A percentile compares a stretch with the other conserved stretches of the same genome.
Conservation (phyloP, 2,329 filamentous ascomycete genomes). For the Ilyonectria mors-panacis region DNA sequence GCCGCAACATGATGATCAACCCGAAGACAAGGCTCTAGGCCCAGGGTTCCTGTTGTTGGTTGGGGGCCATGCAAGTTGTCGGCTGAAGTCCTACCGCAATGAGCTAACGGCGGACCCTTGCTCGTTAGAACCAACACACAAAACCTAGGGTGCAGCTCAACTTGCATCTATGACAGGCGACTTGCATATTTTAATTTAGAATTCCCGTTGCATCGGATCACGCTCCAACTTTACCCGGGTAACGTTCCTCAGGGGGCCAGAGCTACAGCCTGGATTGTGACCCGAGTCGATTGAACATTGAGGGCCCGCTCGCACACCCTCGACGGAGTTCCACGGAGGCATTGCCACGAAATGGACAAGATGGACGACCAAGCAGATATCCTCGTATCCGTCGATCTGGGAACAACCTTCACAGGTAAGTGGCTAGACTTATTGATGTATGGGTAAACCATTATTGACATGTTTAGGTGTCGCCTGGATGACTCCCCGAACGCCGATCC, state of each 20-base stretch:
- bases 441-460: conserved; percentile 1
- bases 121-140: neutral
- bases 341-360: neutral
- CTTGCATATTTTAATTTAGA: neutral
- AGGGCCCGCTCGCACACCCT: neutral
- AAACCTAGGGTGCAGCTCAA: neutral
- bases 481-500: conserved; percentile 58
- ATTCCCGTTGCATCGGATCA: neutral
- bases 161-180: neutral
- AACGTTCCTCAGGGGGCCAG: neutral
- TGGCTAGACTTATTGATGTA: neutral
- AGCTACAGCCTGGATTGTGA: neutral
- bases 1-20: neutral
- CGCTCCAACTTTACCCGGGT: neutral
- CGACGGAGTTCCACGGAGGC: neutral
- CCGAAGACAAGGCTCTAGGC: neutral
- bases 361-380: conserved; percentile 54
- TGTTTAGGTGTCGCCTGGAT: conserved; percentile 55
- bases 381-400: conserved; percentile 60
- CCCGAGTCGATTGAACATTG: neutral
- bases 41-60: neutral
- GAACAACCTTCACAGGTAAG: conserved; percentile 63
- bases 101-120: neutral
- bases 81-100: neutral
- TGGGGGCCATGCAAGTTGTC: neutral